Conservation (phyloP, 208 protist genomes). For the Phytomonas serpens region DNA sequence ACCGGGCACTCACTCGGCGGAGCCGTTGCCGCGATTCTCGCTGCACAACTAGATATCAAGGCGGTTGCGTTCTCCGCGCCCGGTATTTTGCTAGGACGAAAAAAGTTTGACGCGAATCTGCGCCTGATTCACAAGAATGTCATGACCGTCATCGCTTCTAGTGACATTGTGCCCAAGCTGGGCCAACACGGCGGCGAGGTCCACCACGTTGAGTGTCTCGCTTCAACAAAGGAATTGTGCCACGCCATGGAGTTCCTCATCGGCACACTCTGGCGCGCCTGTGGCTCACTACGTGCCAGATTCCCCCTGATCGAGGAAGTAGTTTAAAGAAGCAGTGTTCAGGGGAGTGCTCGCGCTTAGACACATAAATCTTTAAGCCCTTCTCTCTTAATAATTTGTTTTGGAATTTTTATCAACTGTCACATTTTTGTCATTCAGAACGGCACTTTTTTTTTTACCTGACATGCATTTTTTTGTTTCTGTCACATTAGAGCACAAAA, state of each 20-base stretch:
- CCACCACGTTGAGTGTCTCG: slow-evolving; percentile 65
- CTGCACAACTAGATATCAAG: slow-evolving; percentile 41
- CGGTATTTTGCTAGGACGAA: slow-evolving; percentile 47
- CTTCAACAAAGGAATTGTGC: slow-evolving; percentile 57
- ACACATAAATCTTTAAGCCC: background rate
- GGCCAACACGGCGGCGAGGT: slow-evolving; percentile 58
- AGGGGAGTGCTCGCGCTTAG: background rate
- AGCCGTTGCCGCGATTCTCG: slow-evolving; percentile 62
- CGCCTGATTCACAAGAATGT: slow-evolving; percentile 41
- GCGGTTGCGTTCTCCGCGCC: slow-evolving; percentile 67
- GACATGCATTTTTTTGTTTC: background rate
- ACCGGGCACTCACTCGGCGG: slow-evolving; percentile 81
- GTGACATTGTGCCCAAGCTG: slow-evolving; percentile 67
- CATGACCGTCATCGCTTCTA: slow-evolving; percentile 48
- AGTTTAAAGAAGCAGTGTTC: slow-evolving; percentile 16
- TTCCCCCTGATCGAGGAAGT: slow-evolving; percentile 50
- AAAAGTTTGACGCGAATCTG: slow-evolving; percentile 40
- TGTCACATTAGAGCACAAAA: background rate
- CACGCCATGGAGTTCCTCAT: slow-evolving; percentile 78
- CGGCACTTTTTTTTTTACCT: background rate
- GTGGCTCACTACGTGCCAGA: slow-evolving; percentile 38
- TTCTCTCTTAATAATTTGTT: background rate
- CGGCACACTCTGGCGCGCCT: slow-evolving; percentile 64
- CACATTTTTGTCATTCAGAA: background rate
- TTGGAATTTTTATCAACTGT: background rate